A percentile compares a stretch with the other conserved stretches of the same genome.
These are phyloP conservation scores for Phytophthora pini DNA, from an alignment of 352 stramenopile species.

Conservation along the genomic window DNA sequence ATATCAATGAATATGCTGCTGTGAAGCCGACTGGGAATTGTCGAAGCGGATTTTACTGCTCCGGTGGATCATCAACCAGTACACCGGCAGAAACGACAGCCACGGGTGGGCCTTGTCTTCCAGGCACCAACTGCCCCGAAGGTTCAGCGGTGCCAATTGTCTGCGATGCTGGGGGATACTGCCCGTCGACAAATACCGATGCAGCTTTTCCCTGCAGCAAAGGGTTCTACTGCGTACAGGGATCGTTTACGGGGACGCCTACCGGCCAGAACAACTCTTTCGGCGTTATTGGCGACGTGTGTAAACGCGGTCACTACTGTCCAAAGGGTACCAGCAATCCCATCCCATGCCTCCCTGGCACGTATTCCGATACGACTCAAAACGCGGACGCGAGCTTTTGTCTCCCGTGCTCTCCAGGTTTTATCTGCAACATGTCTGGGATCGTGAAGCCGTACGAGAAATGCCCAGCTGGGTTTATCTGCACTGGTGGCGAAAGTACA, in stretches of 20 bases:
- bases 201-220: constrained; percentile 69
- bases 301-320: constrained; percentile 79
- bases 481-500: constrained; percentile 61
- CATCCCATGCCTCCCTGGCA: constrained; percentile 77
- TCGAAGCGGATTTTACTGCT: constrained; percentile 87
- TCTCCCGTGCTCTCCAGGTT: constrained; percentile 66
- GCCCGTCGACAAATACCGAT: constrained; percentile 76
- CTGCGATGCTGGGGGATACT: constrained; percentile 83
- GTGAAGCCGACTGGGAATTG: constrained; percentile 62
- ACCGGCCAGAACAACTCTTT: constrained; percentile 78
- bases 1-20: constrained; percentile 56
- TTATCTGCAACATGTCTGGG: constrained; percentile 63
- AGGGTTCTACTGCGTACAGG: constrained; percentile 91
- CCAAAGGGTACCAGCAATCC: constrained; percentile 79
- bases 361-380: constrained; percentile 73
- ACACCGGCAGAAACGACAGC: constrained; percentile 48
- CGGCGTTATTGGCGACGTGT: constrained; percentile 78
- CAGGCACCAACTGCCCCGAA: constrained; percentile 89
- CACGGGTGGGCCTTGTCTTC: constrained; percentile 77
- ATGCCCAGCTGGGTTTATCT: constrained; percentile 69
- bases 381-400: constrained; percentile 69
- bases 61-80: constrained; percentile 55
- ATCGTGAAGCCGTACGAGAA: constrained; percentile 51
- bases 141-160: constrained; percentile 84
- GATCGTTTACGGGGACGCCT: constrained; percentile 77